Base-by-base conservation (phyloP, 164 flowering plant genomes). In the Vitis riparia region DNA sequence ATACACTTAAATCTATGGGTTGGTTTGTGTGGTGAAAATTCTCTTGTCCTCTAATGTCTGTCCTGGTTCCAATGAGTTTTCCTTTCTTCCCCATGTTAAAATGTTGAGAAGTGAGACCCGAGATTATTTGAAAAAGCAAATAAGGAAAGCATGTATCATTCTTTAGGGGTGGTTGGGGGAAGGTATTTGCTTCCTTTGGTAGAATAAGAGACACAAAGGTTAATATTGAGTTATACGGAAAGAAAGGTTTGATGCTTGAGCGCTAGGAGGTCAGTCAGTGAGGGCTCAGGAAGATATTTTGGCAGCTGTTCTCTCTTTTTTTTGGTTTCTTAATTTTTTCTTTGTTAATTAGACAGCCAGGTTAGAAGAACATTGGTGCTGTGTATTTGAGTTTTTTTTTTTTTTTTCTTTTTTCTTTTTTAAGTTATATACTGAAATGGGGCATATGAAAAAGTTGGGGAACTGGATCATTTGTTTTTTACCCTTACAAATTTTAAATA, bases 51-150 rank as follows among this genome's bases (percentile, higher is more conserved):
- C 58, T 55, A 23, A 23, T 23, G 55, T 37, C 19, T 62, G 62
- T 37, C 44, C 44, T 5, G 44, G 44, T 51, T 30, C 55, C 61
- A 55, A 56, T 62, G 19, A 12, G 37, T 71, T 65, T 65, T 55
- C 75, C 75, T 68, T 68, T 62, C 70, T 64, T 78, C 71, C 74
- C 74, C 57, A 47, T 48, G 62, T 27, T 62, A 29, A 61, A 44
- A 67, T 51, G 68, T 50, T 29, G 53, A 65, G 69, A 49, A 56
- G 8, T 67, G 15, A 32, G 61, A 44, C 72, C 77, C 60, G 23
- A 62, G 27, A 55, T 68, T 57, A 62, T 51, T 65, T 55, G 49
- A 59, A 47, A 17, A 74, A 37, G 44, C 44, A 6, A 37, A 71
- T 53, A 74, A 67, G 67, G 66, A 62, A 65, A 51, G 62, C 65